Percentiles rank a stretch among this genome's conserved stretches.
Evolutionary conservation across 2,329 filamentous ascomycete genomes (phyloP).

Genomic region (Alternaria sp.): DNA sequence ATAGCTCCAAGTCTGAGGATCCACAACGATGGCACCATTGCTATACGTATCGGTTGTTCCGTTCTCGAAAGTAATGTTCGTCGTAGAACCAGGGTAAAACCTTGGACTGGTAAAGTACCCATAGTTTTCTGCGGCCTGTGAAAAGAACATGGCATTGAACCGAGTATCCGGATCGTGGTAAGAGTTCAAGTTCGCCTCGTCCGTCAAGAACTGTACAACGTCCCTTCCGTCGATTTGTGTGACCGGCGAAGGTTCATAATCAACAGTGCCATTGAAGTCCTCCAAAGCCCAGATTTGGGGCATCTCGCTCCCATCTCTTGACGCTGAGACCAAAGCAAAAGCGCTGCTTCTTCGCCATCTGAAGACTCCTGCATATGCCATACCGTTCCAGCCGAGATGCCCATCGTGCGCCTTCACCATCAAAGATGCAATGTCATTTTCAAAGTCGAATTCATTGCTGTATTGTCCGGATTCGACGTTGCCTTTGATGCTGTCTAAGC

Average conservation of each 20-base stretch:
- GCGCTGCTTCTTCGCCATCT: conserved; percentile 41
- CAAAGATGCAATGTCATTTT: conserved; percentile 46
- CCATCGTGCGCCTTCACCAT: conserved; percentile 47
- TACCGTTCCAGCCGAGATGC: conserved; percentile 49
- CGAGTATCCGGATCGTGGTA: conserved; percentile 54
- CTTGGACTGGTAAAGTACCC: conserved; percentile 43
- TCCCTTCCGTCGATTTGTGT: conserved; percentile 50
- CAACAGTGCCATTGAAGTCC: conserved; percentile 43
- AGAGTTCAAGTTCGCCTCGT: conserved; percentile 37
- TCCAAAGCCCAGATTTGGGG: conserved; percentile 43
- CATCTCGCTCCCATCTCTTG: conserved; percentile 37
- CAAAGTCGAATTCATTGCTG: conserved; percentile 54
- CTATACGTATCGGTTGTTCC: conserved; percentile 40
- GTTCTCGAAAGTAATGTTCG: conserved; percentile 48
- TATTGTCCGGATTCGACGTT: conserved; percentile 46
- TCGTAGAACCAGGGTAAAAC: conserved; percentile 43
- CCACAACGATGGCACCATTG: conserved; percentile 41
- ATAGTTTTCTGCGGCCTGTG: conserved; percentile 42
- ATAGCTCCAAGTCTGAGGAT: conserved; percentile 36
- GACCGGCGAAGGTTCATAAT: conserved; percentile 46
- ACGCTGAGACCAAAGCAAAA: conserved; percentile 43
- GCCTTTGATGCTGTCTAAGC: conserved; percentile 46
- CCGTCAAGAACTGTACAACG: conserved; percentile 45
- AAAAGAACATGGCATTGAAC: conserved; percentile 52
- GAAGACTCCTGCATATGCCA: conserved; percentile 48